phyloP scores from a whole-genome alignment of 1,139 yeast genomes.

The Blastobotrys arbuscula region DNA sequence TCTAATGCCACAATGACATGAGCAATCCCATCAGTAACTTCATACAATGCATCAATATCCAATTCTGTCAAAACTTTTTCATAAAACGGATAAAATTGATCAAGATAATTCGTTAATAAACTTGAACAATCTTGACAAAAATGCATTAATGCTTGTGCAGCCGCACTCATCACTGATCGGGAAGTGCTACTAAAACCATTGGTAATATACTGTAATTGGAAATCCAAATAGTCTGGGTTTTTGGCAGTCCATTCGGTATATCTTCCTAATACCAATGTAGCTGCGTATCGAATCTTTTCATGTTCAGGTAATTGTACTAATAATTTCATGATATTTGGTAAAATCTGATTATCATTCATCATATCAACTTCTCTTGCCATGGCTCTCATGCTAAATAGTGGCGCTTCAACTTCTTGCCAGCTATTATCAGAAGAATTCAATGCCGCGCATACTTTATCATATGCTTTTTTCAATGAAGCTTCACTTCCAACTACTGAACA shows the following conservation, averaged over 20 bases:
- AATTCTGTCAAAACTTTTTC: slow-evolving; percentile 51
- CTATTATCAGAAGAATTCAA: slow-evolving; percentile 24
- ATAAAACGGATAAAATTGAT: slow-evolving; percentile 72
- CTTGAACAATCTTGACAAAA: slow-evolving; percentile 87
- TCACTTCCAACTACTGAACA: slow-evolving; percentile 82
- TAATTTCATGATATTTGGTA: slow-evolving; percentile 74
- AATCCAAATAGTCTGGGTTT: slow-evolving; percentile 76
- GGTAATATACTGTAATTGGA: slow-evolving; percentile 79
- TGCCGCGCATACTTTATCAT: slow-evolving; percentile 33
- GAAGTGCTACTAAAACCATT: slow-evolving; percentile 55
- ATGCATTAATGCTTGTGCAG: slow-evolving; percentile 90
- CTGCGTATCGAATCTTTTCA: slow-evolving; percentile 83
- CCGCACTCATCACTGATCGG: slow-evolving; percentile 61
- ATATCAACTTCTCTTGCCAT: slow-evolving; percentile 89
- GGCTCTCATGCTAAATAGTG: slow-evolving; percentile 81
- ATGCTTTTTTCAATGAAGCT: slow-evolving; percentile 60
- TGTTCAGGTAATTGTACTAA: slow-evolving; percentile 76
- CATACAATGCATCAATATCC: slow-evolving; percentile 67
- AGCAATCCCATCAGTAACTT: slow-evolving; percentile 85
- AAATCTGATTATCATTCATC: slow-evolving; percentile 50
- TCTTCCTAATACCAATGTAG: slow-evolving; percentile 86
- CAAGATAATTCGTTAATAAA: slow-evolving; percentile 61
- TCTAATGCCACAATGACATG: slow-evolving; percentile 66
- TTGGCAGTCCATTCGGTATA: slow-evolving; percentile 92
- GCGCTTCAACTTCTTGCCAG: slow-evolving; percentile 92